These are phyloP conservation scores for Eucalyptus urophylla DNA, from an alignment of 345 rosid species.

Conservation along the genomic window DNA sequence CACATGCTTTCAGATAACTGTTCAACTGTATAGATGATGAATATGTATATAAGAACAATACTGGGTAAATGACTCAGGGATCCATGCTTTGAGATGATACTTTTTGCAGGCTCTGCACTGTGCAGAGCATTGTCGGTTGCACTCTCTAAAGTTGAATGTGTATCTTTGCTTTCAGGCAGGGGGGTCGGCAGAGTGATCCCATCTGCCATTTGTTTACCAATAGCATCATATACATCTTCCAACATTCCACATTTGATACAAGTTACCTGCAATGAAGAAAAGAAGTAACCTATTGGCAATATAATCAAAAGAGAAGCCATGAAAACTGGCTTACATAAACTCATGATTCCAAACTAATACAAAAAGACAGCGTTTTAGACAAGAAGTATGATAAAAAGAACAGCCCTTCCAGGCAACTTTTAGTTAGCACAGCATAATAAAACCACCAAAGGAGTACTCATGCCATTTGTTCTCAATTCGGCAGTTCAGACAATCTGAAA, in stretches of 20 bases:
- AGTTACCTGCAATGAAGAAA: constrained; percentile 44
- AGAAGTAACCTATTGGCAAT: not conserved
- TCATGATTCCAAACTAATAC: not conserved
- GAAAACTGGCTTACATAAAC: not conserved
- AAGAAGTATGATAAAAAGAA: not conserved
- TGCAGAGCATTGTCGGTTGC: not conserved
- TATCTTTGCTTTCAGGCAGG: constrained; percentile 31
- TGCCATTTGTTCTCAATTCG: not conserved
- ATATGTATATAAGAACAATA: not conserved
- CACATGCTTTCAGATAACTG: not conserved
- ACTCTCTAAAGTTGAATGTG: constrained; percentile 23
- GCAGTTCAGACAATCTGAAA: not conserved
- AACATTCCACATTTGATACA: constrained; percentile 71
- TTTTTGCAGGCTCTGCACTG: not conserved
- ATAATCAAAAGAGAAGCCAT: not conserved
- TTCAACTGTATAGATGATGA: not conserved
- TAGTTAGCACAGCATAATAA: not conserved
- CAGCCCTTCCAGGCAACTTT: not conserved
- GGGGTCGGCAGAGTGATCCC: not conserved
- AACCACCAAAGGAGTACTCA: not conserved
- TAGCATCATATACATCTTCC: constrained; percentile 67
- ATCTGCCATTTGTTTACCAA: not conserved
- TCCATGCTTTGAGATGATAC: not conserved
- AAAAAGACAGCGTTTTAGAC: not conserved
- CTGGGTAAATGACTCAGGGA: not conserved